Evolutionary conservation across 352 stramenopile species (phyloP).

Genomic region (Saprolegnia parasitica): DNA sequence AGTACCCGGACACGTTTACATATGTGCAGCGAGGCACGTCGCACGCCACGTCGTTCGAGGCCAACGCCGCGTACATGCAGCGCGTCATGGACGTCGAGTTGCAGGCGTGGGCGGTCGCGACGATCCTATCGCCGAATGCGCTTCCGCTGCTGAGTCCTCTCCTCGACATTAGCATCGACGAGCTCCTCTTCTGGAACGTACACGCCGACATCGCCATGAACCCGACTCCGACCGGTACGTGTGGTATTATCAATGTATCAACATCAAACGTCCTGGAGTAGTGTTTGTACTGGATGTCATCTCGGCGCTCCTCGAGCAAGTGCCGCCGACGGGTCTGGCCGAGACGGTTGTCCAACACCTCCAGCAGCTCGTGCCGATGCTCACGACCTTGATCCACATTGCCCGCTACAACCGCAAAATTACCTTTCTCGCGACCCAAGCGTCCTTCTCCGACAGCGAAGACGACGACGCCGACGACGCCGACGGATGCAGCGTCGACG

Average conservation of each 20-base stretch:
- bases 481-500: neutral
- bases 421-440: neutral
- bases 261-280: neutral
- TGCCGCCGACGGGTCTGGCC: neutral
- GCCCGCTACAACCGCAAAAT: neutral
- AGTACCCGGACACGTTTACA: neutral
- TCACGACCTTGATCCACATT: neutral
- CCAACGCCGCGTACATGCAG: conserved; percentile 7
- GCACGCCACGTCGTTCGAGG: neutral
- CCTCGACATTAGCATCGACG: conserved; percentile 14
- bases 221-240: neutral
- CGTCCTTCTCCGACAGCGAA: conserved; percentile 8
- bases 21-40: neutral
- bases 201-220: conserved; percentile 8
- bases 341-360: neutral
- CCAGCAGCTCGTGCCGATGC: neutral
- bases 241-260: neutral
- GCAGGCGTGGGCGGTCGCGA: neutral
- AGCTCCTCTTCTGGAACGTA: conserved; percentile 6
- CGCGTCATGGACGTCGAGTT: conserved; percentile 6
- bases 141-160: neutral
- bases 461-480: neutral
- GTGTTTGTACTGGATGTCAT: conserved; percentile 10
- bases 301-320: neutral
- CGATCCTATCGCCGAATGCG: neutral